These are phyloP conservation scores for Globisporangium rhizosaccharum DNA, from an alignment of 352 stramenopile genomes.

Conservation along the genomic window DNA sequence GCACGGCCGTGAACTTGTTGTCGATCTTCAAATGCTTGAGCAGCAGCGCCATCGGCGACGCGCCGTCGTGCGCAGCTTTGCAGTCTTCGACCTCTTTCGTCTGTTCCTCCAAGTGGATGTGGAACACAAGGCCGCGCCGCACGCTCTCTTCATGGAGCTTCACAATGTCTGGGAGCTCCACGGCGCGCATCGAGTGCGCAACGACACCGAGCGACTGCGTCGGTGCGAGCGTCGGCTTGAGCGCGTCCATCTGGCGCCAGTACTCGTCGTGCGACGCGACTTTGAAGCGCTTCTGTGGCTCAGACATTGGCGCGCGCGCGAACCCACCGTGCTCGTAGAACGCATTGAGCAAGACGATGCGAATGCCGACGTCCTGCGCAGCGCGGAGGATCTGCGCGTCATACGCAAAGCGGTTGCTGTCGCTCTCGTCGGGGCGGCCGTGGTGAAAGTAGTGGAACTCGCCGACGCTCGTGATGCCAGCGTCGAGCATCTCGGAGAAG, in stretches of 20 bases:
- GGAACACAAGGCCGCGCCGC: constrained; percentile 54
- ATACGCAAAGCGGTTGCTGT: constrained; percentile 50
- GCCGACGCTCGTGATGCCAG: constrained; percentile 69
- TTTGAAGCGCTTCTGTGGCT: constrained; percentile 69
- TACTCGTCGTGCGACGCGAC: constrained; percentile 57
- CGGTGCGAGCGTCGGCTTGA: constrained; percentile 25
- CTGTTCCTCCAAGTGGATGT: constrained; percentile 65
- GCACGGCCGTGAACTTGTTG: constrained; percentile 70
- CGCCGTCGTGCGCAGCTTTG: constrained; percentile 43
- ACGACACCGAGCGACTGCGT: constrained; percentile 68
- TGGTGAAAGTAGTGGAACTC: constrained; percentile 85
- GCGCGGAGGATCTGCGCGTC: constrained; percentile 64
- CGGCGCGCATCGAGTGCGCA: constrained; percentile 69
- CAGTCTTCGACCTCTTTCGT: constrained; percentile 76
- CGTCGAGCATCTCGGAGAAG: constrained; percentile 75
- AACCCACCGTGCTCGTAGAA: constrained; percentile 76
- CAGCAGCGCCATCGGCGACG: constrained; percentile 61
- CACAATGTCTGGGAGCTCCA: constrained; percentile 53
- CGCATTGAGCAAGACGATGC: constrained; percentile 68
- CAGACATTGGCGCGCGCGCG: constrained; percentile 45
- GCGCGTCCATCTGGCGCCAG: constrained; percentile 62
- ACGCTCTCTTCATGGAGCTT: constrained; percentile 65
- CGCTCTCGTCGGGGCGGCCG: constrained; percentile 25
- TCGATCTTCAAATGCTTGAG: constrained; percentile 63
- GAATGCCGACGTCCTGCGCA: constrained; percentile 57